These are phyloP conservation scores for Pleurotus giganteus DNA, from an alignment of 768 basidiomycete genomes.

Conservation along the genomic window DNA sequence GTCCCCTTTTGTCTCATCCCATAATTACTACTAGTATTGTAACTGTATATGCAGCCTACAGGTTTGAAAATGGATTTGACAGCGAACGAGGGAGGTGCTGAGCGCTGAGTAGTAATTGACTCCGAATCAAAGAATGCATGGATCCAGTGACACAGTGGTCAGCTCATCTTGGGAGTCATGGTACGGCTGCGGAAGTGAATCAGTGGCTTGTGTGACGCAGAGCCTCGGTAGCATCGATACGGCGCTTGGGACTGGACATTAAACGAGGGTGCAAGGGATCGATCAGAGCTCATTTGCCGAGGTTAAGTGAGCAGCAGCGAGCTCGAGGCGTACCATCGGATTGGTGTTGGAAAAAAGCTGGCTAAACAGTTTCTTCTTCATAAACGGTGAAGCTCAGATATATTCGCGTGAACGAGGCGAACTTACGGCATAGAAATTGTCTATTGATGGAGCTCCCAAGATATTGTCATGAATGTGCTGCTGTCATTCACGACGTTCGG, in stretches of 20 bases:
- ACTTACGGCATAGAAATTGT: conserved; percentile 97
- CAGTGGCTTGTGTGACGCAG: conserved; percentile 45
- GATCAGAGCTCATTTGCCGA: too few species aligned
- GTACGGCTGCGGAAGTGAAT: conserved; percentile 55
- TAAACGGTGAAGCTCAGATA: conserved; percentile 91
- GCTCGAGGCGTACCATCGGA: conserved; percentile 46
- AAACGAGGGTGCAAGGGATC: conserved; percentile 25
- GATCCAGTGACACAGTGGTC: conserved; percentile 67
- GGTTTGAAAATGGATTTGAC: too few species aligned
- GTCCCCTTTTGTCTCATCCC: too few species aligned
- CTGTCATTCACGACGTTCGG: conserved; percentile 83
- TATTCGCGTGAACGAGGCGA: conserved; percentile 92
- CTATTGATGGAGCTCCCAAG: conserved; percentile 93
- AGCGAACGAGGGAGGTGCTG: too few species aligned
- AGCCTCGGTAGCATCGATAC: conserved; percentile 86
- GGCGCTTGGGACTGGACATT: conserved; percentile 82
- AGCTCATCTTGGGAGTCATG: conserved; percentile 92
- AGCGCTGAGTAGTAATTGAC: too few species aligned
- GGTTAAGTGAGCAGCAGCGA: conserved; percentile 45
- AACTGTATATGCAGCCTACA: too few species aligned
- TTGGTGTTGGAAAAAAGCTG: conserved; percentile 90
- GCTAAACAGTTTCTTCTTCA: conserved; percentile 80
- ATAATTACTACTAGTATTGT: too few species aligned
- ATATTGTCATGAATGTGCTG: conserved; percentile 88
- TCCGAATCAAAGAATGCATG: conserved; percentile 86